These are phyloP conservation scores for Globisporangium parvum DNA, from an alignment of 352 stramenopile genomes.

Conservation along the genomic window DNA sequence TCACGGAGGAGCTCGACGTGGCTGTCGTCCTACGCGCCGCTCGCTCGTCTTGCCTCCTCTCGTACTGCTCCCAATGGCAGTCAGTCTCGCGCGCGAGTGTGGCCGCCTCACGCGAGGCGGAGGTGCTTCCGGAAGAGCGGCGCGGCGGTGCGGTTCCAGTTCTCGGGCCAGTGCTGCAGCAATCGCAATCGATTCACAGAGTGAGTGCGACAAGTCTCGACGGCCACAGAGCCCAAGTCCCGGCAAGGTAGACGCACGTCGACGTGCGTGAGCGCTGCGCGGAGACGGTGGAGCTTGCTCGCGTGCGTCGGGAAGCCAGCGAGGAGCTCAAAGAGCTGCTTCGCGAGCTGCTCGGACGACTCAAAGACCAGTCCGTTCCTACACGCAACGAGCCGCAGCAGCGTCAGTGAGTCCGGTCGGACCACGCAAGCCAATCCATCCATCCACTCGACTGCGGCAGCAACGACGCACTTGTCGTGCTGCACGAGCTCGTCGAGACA, in stretches of 20 bases:
- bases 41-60: not conserved
- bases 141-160: constrained; percentile 57
- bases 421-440: too few species aligned
- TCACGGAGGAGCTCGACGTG: too few species aligned
- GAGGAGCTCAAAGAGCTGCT: constrained; percentile 59
- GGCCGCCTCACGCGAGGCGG: constrained; percentile 15
- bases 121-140: constrained; percentile 61
- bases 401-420: too few species aligned
- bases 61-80: not conserved
- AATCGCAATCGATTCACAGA: not conserved
- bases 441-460: too few species aligned
- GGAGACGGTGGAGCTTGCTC: constrained; percentile 40
- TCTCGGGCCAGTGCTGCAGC: constrained; percentile 66
- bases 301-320: constrained; percentile 43
- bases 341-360: constrained; percentile 43
- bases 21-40: too few species aligned
- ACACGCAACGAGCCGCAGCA: not conserved
- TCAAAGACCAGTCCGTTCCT: constrained; percentile 78
- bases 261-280: constrained; percentile 39
- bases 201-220: too few species aligned
- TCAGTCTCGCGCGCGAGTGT: not conserved
- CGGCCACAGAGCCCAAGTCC: constrained; percentile 2
- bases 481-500: constrained; percentile 96
- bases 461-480: constrained; percentile 85
- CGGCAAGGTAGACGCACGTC: constrained; percentile 30